phyloP scores from a whole-genome alignment of 2,329 filamentous ascomycete genomes.

The Magnaporthales sp. region DNA sequence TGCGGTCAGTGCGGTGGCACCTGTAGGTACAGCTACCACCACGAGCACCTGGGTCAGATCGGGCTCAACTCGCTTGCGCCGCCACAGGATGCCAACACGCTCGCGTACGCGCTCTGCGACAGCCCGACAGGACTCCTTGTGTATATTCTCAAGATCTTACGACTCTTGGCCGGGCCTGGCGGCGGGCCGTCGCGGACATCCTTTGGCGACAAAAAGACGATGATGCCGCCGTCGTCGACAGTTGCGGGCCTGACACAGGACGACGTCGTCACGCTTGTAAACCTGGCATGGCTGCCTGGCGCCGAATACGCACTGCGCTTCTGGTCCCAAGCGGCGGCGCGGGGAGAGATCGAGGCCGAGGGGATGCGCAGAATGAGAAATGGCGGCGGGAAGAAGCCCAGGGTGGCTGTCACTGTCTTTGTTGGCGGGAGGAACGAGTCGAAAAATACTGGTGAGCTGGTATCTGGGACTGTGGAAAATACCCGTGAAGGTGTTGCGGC shows the following conservation, averaged over 20 bases:
- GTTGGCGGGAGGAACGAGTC: slow-evolving; percentile 21
- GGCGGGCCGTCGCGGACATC: slow-evolving; percentile 19
- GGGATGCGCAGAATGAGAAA: slow-evolving; percentile 9
- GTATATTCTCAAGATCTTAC: slow-evolving; percentile 40
- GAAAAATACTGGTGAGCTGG: neutral
- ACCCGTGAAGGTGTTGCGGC: neutral
- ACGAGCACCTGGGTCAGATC: slow-evolving; percentile 11
- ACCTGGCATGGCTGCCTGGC: slow-evolving; percentile 58
- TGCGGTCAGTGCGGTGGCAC: neutral
- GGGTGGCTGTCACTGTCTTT: slow-evolving; percentile 39
- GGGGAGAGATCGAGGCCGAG: slow-evolving; percentile 18
- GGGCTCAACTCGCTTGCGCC: slow-evolving; percentile 21
- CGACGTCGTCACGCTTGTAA: slow-evolving; percentile 52
- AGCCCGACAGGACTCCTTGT: slow-evolving; percentile 51
- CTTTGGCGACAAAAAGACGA: neutral
- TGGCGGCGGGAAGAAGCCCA: slow-evolving; percentile 22
- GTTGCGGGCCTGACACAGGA: slow-evolving; percentile 31
- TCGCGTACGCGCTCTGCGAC: slow-evolving; percentile 53
- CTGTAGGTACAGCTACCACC: neutral
- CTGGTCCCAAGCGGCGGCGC: slow-evolving; percentile 37
- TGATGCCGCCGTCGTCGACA: neutral
- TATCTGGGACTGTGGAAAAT: neutral
- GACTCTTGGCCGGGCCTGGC: slow-evolving; percentile 25
- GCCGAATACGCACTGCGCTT: slow-evolving; percentile 52
- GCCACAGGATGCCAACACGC: slow-evolving; percentile 39